Evolutionary conservation across 2,329 filamentous ascomycete species (phyloP).

Genomic region (Tolypocladium ophioglossoides): DNA sequence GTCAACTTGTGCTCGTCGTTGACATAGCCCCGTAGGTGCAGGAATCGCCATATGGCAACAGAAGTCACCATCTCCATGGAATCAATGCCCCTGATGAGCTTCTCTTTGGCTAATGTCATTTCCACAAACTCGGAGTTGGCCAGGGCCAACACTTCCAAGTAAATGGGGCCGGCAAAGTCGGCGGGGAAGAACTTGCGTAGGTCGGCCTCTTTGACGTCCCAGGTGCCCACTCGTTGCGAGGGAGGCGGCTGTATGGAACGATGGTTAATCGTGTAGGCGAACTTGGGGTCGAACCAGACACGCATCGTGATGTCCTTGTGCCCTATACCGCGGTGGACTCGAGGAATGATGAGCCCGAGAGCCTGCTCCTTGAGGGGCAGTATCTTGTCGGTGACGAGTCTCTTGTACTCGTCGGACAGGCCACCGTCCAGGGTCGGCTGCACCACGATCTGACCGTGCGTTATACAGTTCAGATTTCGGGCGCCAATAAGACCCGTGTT

Average conservation of each 20-base stretch:
- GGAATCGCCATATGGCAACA: conserved; percentile 77
- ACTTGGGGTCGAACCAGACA: conserved; percentile 73
- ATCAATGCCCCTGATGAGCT: conserved; percentile 50
- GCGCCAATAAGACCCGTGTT: conserved; percentile 72
- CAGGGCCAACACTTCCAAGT: conserved; percentile 55
- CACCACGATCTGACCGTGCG: conserved; percentile 67
- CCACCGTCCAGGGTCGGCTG: conserved; percentile 80
- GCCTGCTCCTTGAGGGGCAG: conserved; percentile 65
- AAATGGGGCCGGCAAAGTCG: conserved; percentile 30
- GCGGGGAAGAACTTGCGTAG: conserved; percentile 38
- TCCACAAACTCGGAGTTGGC: conserved; percentile 59
- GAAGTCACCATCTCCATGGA: conserved; percentile 54
- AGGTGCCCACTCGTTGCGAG: conserved; percentile 42
- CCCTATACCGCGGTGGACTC: conserved; percentile 73
- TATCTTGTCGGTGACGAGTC: conserved; percentile 64
- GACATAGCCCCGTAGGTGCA: conserved; percentile 81
- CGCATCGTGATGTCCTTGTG: conserved; percentile 67
- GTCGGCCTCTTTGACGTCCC: conserved; percentile 59
- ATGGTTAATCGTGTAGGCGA: conserved; percentile 58
- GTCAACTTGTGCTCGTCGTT: conserved; percentile 71
- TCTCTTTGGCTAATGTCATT: conserved; percentile 53
- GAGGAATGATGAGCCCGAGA: conserved; percentile 66
- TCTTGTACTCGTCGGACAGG: conserved; percentile 68
- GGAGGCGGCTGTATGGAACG: conserved; percentile 34
- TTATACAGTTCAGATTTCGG: conserved; percentile 71